Evolutionary conservation across 305 asterid genomes (phyloP).

Genomic region (Andrographis paniculata): DNA sequence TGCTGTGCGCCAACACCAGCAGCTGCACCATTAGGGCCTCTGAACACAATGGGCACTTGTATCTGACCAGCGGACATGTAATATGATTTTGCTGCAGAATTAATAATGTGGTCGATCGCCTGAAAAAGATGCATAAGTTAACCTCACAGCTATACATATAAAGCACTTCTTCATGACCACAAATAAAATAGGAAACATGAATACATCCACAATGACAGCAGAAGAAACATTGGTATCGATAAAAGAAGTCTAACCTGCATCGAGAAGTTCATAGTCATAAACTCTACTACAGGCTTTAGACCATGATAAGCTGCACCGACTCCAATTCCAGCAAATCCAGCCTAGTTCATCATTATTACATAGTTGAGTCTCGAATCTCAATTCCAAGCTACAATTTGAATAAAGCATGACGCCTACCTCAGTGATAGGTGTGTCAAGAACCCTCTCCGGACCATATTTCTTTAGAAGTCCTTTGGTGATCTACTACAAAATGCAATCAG

Average conservation of each 20-base stretch:
- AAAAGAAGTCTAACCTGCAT: conserved; percentile 56
- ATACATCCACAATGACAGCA: neutral
- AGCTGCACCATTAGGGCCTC: conserved; percentile 98
- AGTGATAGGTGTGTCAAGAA: conserved; percentile 80
- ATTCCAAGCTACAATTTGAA: conserved; percentile 2
- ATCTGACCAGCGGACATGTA: conserved; percentile 97
- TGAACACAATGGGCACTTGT: conserved; percentile 80
- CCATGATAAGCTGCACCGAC: conserved; percentile 92
- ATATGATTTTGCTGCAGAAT: conserved; percentile 93
- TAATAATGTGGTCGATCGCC: conserved; percentile 95
- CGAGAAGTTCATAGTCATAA: conserved; percentile 91
- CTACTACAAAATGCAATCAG: conserved; percentile 25
- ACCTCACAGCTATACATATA: neutral
- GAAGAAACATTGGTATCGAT: neutral
- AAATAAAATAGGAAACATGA: no score
- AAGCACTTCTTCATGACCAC: neutral
- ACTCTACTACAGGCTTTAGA: conserved; percentile 72
- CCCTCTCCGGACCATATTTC: conserved; percentile 88
- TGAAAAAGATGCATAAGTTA: conserved; percentile 21
- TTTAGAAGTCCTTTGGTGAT: conserved; percentile 75
- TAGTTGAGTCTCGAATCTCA: conserved; percentile 10
- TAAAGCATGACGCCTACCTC: conserved; percentile 46
- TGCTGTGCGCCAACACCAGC: conserved; percentile 98
- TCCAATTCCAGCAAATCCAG: no score
- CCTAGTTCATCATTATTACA: conserved; percentile 30